Evolutionary conservation across 2,329 filamentous ascomycete species (phyloP), one percentile per base, ranked within the genome.

Genomic region (Epichloe glyceriae): DNA sequence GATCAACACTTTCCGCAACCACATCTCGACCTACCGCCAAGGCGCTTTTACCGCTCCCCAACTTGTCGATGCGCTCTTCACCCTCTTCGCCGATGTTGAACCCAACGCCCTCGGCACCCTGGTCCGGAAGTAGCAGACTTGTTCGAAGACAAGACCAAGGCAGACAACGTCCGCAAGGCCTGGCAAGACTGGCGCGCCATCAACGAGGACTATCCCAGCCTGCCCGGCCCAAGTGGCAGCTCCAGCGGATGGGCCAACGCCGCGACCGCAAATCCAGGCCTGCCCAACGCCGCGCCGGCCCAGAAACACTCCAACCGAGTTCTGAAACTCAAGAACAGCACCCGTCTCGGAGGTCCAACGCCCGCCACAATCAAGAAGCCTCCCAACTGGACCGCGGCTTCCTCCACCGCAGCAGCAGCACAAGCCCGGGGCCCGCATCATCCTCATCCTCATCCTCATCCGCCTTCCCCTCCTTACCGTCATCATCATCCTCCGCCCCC

Each of bases 101-200:
- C 84, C 88, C 7, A 79, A 81, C 14, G 85, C 94, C 30, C 73
- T 98, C 0, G 90, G 90, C 14, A 96, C 90, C 26, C 76, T 98
- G 1, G 79, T 97, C 55, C 86, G 91, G 93, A 98, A 63, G 78
- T 96, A 3, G 86, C 91, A 5, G 91, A 97, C 49, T 80, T 98
- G 11, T 97, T 93, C 59, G 91, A 98, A 58, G 85, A 94, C 58
- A 76, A 84, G 47, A 64, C 67, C 17, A 95, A 95, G 63, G 81
- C 81, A 1, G 82, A 85, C 49, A 75, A 73, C 0, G 71, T 98
- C 3, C 78, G 89, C 26, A 85, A 85, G 60, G 88, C 90, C 1
- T 96, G 91, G 89, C 88, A 88, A 58, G 87, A 95, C 67, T 96
- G 91, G 88, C 87, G 88, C 45, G 89, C 89, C 38, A 93, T 95